phyloP scores from a whole-genome alignment of 163 green algal genomes.

The Smithsoniella earleae region DNA sequence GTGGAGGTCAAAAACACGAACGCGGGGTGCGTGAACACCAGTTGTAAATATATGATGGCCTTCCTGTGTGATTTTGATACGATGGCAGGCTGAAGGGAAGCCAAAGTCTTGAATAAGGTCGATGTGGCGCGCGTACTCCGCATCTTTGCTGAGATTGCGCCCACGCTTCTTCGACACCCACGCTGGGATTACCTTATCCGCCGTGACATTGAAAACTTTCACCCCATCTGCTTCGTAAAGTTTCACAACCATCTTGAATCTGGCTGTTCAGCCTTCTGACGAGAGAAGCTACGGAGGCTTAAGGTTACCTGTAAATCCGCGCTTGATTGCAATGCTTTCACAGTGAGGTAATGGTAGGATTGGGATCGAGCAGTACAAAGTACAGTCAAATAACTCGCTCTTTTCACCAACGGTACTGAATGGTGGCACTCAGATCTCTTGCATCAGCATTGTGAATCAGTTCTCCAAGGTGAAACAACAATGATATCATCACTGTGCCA shows the following conservation, averaged over 20 bases:
- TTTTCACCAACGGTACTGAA: not conserved
- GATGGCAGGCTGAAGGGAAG: constrained; percentile 74
- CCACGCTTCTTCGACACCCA: constrained; percentile 87
- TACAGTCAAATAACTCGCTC: not conserved
- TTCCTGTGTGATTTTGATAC: constrained; percentile 78
- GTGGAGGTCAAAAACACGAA: constrained; percentile 82
- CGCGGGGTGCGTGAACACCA: constrained; percentile 72
- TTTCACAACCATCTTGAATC: constrained; percentile 20
- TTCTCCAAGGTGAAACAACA: constrained; percentile 26
- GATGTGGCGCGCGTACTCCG: constrained; percentile 60
- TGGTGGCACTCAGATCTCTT: constrained; percentile 2
- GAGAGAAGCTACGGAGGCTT: not conserved
- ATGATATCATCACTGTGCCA: constrained; percentile 16
- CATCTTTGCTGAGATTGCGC: constrained; percentile 59
- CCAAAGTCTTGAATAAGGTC: constrained; percentile 82
- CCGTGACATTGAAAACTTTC: constrained; percentile 86
- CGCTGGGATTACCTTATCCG: constrained; percentile 72
- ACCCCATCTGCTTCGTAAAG: constrained; percentile 23
- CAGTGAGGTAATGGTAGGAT: not conserved
- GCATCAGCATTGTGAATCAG: not conserved
- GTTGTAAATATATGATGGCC: constrained; percentile 81
- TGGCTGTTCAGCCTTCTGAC: not conserved
- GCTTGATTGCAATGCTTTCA: not conserved
- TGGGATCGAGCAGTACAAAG: not conserved
- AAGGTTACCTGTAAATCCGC: not conserved